Evolutionary conservation across 2,329 filamentous ascomycete species (phyloP).

Genomic region (Aaosphaeria arxii): DNA sequence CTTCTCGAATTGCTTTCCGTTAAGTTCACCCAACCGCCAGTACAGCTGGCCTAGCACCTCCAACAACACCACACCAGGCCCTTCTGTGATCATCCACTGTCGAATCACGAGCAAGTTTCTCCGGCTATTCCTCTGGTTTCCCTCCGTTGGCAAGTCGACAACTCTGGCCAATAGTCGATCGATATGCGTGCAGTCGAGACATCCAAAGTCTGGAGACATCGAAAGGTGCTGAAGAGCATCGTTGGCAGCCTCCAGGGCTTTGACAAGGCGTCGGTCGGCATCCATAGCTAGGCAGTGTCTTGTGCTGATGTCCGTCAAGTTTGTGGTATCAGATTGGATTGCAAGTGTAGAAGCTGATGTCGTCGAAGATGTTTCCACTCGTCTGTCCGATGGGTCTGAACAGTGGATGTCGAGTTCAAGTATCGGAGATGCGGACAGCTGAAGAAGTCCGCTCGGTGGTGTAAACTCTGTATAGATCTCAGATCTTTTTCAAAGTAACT

Average conservation of each 20-base stretch:
- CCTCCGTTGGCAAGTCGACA: constrained; percentile 32
- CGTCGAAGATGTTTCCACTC: constrained; percentile 2
- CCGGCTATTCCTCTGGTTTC: constrained; percentile 32
- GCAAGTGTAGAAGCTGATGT: not conserved
- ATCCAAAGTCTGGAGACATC: constrained; percentile 27
- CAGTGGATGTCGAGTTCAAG: constrained; percentile 9
- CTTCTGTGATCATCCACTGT: constrained; percentile 34
- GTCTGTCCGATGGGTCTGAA: constrained; percentile 8
- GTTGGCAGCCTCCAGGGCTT: constrained; percentile 30
- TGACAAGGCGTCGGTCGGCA: constrained; percentile 25
- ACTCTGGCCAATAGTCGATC: constrained; percentile 31
- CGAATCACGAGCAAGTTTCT: constrained; percentile 32
- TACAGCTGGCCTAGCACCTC: constrained; percentile 35
- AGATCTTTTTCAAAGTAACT: not conserved
- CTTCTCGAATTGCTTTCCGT: constrained; percentile 35
- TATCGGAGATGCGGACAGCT: constrained; percentile 6
- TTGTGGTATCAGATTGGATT: not conserved
- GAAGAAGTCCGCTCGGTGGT: constrained; percentile 11
- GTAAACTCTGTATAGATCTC: constrained; percentile 6
- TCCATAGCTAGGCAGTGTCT: constrained; percentile 18
- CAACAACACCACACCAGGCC: constrained; percentile 28
- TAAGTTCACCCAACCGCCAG: constrained; percentile 33
- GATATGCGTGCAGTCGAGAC: constrained; percentile 32
- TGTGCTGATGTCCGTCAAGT: constrained; percentile 1
- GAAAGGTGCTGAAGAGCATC: constrained; percentile 34